Evolutionary conservation across 2,329 filamentous ascomycete species (phyloP).

Genomic region (Trichophyton benhamiae): DNA sequence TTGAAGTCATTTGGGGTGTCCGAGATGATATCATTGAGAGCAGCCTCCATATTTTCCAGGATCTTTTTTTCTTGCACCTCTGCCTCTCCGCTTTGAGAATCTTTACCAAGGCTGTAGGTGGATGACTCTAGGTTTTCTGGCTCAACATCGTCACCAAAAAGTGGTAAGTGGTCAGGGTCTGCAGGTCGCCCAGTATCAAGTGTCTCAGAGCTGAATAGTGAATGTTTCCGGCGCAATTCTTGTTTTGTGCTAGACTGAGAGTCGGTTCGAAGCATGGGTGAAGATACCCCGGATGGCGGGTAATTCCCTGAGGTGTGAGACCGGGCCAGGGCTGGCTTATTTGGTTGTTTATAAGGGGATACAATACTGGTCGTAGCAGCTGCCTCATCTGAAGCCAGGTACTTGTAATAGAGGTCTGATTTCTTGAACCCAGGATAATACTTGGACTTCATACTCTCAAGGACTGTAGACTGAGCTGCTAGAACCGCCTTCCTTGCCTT

Average conservation of each 20-base stretch:
- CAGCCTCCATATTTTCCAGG: conserved; percentile 85
- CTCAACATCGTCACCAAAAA: conserved; percentile 73
- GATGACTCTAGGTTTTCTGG: conserved; percentile 63
- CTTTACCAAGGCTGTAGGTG: conserved; percentile 65
- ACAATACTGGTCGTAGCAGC: conserved; percentile 15
- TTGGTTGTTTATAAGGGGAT: conserved; percentile 13
- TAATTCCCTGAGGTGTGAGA: conserved; percentile 18
- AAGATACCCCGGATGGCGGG: conserved; percentile 31
- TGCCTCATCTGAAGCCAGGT: conserved; percentile 71
- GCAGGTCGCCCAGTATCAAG: conserved; percentile 44
- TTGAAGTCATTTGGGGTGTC: conserved; percentile 40
- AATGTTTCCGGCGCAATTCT: conserved; percentile 45
- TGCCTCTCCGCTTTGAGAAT: conserved; percentile 43
- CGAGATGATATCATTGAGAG: conserved; percentile 83
- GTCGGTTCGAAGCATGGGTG: conserved; percentile 35
- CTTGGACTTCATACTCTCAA: conserved; percentile 70
- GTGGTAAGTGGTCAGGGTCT: conserved; percentile 48
- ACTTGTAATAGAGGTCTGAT: conserved; percentile 93
- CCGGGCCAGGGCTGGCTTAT: conserved; percentile 5
- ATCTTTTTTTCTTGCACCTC: conserved; percentile 59
- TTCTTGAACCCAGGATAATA: conserved; percentile 80
- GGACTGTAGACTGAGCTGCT: conserved; percentile 64
- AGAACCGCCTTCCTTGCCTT: conserved; percentile 70
- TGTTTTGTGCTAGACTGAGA: conserved; percentile 36
- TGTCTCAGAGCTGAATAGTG: conserved; percentile 47